phyloP scores from a whole-genome alignment of 768 basidiomycete genomes.

The Dacryopinax spathularia region DNA sequence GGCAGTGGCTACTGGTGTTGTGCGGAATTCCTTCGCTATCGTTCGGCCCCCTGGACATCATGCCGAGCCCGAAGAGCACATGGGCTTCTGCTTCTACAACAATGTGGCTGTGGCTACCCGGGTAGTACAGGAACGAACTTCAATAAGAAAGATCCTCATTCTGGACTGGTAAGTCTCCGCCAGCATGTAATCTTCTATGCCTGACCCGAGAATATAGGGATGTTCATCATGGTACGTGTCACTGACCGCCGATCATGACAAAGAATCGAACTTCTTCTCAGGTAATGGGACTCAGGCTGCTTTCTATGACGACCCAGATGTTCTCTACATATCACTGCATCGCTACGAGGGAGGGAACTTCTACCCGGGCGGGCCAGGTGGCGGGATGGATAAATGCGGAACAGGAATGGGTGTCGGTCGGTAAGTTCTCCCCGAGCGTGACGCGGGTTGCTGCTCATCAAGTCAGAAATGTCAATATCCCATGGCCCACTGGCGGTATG shows the following conservation, averaged over 20 bases:
- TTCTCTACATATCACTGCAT: conserved; percentile 89
- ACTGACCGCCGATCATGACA: neutral
- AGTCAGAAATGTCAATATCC: conserved; percentile 80
- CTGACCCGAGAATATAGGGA: conserved; percentile 44
- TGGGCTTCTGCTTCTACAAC: conserved; percentile 99
- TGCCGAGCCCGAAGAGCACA: conserved; percentile 92
- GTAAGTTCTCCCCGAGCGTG: conserved; percentile 34
- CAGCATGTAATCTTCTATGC: neutral
- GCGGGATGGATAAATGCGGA: conserved; percentile 73
- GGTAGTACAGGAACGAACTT: conserved; percentile 56
- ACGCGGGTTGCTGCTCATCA: conserved; percentile 7
- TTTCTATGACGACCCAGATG: conserved; percentile 81
- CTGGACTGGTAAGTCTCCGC: conserved; percentile 68
- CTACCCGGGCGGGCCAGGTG: conserved; percentile 88
- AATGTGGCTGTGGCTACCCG: conserved; percentile 88
- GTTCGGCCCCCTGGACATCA: conserved; percentile 97
- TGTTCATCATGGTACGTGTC: conserved; percentile 69
- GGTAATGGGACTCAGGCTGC: conserved; percentile 96
- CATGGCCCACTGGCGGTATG: conserved; percentile 83
- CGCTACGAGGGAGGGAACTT: conserved; percentile 84
- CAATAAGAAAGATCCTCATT: conserved; percentile 71
- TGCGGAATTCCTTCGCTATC: conserved; percentile 84
- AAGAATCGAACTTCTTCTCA: conserved; percentile 20
- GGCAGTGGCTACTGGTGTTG: conserved; percentile 63
- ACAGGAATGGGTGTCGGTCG: conserved; percentile 62